A percentile compares a stretch with the other conserved stretches of the same genome.
Conservation (phyloP, 2,329 filamentous ascomycete species). For the Volutella citrinella region DNA sequence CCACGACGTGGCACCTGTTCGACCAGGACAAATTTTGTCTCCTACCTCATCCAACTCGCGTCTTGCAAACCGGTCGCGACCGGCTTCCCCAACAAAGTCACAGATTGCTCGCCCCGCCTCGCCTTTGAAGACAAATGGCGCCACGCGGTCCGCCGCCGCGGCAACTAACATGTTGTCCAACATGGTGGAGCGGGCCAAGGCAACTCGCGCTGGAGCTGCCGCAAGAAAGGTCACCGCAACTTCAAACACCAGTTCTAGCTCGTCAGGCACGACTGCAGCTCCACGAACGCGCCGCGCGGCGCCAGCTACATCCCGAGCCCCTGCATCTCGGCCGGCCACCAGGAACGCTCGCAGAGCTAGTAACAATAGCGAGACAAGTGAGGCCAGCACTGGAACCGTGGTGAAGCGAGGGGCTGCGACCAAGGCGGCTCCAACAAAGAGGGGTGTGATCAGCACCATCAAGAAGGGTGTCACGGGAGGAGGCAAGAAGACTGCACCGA, state of each 20-base stretch:
- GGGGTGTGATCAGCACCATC: conserved; percentile 52
- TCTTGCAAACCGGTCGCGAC: conserved; percentile 47
- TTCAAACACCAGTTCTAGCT: conserved; percentile 42
- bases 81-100: conserved; percentile 54
- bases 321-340: conserved; percentile 37
- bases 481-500: conserved; percentile 48
- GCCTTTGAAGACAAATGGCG: conserved; percentile 53
- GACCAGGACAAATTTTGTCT: conserved; percentile 65
- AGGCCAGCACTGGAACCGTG: conserved; percentile 62
- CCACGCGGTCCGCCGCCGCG: conserved; percentile 35
- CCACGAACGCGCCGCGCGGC: conserved; percentile 34
- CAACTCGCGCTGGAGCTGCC: conserved; percentile 46
- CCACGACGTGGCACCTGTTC: conserved; percentile 35
- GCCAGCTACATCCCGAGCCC: conserved; percentile 34
- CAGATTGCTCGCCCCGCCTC: conserved; percentile 58
- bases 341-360: conserved; percentile 54
- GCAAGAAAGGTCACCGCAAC: conserved; percentile 44
- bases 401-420: conserved; percentile 50
- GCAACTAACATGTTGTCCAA: conserved; percentile 48
- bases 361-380: conserved; percentile 60
- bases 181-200: conserved; percentile 61
- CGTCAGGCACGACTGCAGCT: conserved; percentile 32
- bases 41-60: conserved; percentile 81
- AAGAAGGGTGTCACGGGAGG: conserved; percentile 49
- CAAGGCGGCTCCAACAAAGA: conserved; percentile 41